Base-by-base conservation (phyloP, 768 basidiomycete genomes). In the Tulasnella sp. region DNA sequence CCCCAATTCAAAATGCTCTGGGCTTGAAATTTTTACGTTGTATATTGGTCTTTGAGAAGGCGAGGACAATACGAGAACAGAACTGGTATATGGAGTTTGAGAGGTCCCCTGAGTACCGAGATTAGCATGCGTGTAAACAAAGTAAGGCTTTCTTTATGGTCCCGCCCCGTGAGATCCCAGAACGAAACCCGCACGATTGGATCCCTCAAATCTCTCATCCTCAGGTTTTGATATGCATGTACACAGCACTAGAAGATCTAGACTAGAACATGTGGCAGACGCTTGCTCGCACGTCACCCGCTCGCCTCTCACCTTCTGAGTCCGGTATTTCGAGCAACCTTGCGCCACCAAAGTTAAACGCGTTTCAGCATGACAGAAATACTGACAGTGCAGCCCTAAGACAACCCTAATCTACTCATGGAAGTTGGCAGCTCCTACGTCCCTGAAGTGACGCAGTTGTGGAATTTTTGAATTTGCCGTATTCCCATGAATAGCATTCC, bases 401-500 rank as follows among this genome's bases (percentile, higher is more conserved):
- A 64, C 31, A 34, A 34, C 5, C 31, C 58, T 12, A 22, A 11
- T 25, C 25, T 17, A 25, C 3, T 11, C 31, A 31, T 8, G 29
- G 14, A n/a, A 22, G 25, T 17, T 3, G 25, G 58, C 58, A 64
- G 9, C 58, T n/a, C 31, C 70, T 72, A 52, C 71, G 40, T n/a
- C 40, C 31, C 25, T 72, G 38, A 31, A 29, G 71, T 12, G 42
- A n/a, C 15, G 25, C n/a, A 0, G 31, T 58, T 38, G 73, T 74
- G 11, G 52, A 52, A 45, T 76, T 76, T 54, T 68, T 45, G 67
- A 69, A 76, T 17, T 76, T 68, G 64, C 75, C 75, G 52, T 76
- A 76, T 69, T 76, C 75, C 75, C 75, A 76, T 25, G 75, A 69
- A 29, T 45, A 68, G 67, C 75, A 76, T 42, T 76, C 75, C 75